Evolutionary conservation across 2,329 filamentous ascomycete species (phyloP), one percentile per base, ranked within the genome.

Genomic region (Parastagonospora nodorum): DNA sequence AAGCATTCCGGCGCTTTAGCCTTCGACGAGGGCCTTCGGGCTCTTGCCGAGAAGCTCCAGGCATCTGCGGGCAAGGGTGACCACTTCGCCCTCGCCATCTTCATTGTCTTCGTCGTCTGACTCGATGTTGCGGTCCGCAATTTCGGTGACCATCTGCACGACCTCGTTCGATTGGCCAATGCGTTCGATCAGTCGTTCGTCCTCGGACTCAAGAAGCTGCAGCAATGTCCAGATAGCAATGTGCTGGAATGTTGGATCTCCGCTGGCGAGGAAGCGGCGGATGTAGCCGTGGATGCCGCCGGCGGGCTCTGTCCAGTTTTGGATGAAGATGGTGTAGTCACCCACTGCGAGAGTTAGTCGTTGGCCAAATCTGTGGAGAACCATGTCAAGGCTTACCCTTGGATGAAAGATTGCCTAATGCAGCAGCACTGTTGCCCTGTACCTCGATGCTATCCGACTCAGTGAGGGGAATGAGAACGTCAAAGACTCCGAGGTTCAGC

Each of bases 171-270:
- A 92, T 68, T 93, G 89, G 64, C 90, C 87, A 62, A 99, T 97
- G 42, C 91, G 85, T 42, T 87, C 87, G 57, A 97, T 88, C n/a
- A 99, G 81, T 48, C 86, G 88, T 75, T 89, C 87, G 71, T 99
- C 93, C 72, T 96, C 92, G 0, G 93, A 97, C 75, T 99, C 94
- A 43, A 99, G 87, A 4, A 99, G 83, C 71, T 99, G 94, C 3
- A 99, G 83, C 41, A 99, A 78, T 1, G 94, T 99, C 94, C 94
- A 99, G 57, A 97, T 96, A 43, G 94, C 94, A 69, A 99, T 99
- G 72, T 99, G 94, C 75, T 99, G 94, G 81, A 99, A 99, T 0
- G 94, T 99, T 1, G 94, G 87, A 70, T 99, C 94, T 35, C 92
- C 93, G 58, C 92, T 97, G 38, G 89, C 90, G 14, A 99, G 82